phyloP scores from a whole-genome alignment of 2,329 filamentous ascomycete genomes.

The Aspergillus hiratsukae region DNA sequence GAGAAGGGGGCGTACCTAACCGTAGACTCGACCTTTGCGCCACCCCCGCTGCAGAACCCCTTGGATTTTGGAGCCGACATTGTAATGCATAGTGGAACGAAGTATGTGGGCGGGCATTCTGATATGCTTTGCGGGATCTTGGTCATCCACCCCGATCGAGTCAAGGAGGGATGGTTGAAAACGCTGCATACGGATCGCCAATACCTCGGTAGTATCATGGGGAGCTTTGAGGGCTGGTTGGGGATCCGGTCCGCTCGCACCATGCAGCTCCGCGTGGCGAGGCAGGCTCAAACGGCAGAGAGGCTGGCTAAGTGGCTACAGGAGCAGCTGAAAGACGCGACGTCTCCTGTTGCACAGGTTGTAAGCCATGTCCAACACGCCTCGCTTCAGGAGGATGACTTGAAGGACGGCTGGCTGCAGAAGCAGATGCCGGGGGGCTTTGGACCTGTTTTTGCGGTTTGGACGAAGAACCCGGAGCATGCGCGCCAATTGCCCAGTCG shows the following conservation, averaged over 20 bases:
- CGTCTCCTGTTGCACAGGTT: slow-evolving; percentile 42
- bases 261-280: slow-evolving; percentile 70
- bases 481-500: slow-evolving; percentile 71
- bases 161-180: slow-evolving; percentile 52
- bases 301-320: slow-evolving; percentile 68
- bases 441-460: slow-evolving; percentile 79
- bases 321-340: slow-evolving; percentile 38
- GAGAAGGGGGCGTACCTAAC: slow-evolving; percentile 66
- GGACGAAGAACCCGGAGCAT: slow-evolving; percentile 53
- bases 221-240: slow-evolving; percentile 84
- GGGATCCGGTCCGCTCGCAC: slow-evolving; percentile 80
- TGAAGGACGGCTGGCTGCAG: slow-evolving; percentile 61
- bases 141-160: slow-evolving; percentile 38
- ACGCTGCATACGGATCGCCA: slow-evolving; percentile 63
- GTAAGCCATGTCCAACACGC: slow-evolving; percentile 69
- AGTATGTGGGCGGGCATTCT: slow-evolving; percentile 91
- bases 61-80: slow-evolving; percentile 75
- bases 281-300: slow-evolving; percentile 61
- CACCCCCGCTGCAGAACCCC: slow-evolving; percentile 80
- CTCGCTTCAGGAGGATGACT: slow-evolving; percentile 60
- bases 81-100: slow-evolving; percentile 86
- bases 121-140: slow-evolving; percentile 87
- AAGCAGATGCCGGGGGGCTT: slow-evolving; percentile 89
- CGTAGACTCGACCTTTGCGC: slow-evolving; percentile 86
- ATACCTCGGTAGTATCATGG: slow-evolving; percentile 76